Conservation (phyloP, 495 filamentous ascomycete genomes). For the Sabuloglossum arenarium region DNA sequence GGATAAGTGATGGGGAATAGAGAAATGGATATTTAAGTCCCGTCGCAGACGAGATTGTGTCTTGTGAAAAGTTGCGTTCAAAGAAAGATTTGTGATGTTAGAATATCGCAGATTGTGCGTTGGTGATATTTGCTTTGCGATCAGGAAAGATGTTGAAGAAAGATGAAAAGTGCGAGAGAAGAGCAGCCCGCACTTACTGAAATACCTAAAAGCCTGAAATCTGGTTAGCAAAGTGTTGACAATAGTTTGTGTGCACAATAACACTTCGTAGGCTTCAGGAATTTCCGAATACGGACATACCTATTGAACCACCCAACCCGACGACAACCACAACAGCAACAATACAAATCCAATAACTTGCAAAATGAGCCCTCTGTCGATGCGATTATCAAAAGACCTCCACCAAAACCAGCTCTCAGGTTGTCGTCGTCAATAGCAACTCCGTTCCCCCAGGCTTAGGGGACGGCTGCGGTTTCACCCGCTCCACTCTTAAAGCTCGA, state of each 20-base stretch:
- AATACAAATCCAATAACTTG: neutral
- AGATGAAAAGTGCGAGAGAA: neutral
- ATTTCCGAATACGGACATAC: neutral
- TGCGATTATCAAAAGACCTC: neutral
- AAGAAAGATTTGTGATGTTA: neutral
- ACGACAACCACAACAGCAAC: neutral
- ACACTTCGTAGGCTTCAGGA: neutral
- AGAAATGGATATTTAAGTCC: no score
- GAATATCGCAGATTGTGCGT: neutral
- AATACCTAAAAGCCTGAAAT: neutral
- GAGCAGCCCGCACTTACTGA: neutral
- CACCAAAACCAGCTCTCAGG: neutral
- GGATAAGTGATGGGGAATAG: no score
- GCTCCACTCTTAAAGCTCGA: neutral
- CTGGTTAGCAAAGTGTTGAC: neutral
- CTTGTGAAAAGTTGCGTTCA: neutral
- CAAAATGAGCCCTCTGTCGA: neutral
- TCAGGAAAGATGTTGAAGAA: neutral
- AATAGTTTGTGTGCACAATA: neutral
- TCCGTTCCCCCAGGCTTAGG: neutral
- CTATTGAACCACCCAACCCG: neutral
- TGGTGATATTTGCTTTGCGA: neutral
- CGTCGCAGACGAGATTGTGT: no score
- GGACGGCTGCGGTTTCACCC: constrained; percentile 1
- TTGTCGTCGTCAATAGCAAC: neutral